Evolutionary conservation across 345 rosid genomes (phyloP).

Genomic region (Moricandia arvensis): DNA sequence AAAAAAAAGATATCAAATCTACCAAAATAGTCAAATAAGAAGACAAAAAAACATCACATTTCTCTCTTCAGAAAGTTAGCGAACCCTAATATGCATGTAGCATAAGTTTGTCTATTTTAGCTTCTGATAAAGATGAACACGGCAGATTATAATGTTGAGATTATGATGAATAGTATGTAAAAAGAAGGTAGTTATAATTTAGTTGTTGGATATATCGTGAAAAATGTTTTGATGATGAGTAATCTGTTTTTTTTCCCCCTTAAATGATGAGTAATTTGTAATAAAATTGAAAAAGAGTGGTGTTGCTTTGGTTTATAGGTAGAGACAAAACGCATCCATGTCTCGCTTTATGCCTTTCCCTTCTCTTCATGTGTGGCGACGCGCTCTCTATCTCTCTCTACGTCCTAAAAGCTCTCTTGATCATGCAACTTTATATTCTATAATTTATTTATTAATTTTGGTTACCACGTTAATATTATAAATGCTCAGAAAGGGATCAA

Average conservation of each 20-base stretch:
- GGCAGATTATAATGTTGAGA: not conserved
- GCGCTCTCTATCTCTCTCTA: slow-evolving; percentile 26
- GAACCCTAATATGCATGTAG: not conserved
- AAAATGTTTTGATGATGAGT: not conserved
- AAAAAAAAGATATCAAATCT: no score
- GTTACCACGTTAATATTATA: slow-evolving; percentile 2
- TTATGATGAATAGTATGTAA: not conserved
- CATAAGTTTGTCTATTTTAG: no score
- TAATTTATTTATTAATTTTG: not conserved
- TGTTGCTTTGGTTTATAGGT: slow-evolving; percentile 26
- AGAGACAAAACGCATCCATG: slow-evolving; percentile 39
- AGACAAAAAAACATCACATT: not conserved
- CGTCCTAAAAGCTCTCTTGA: slow-evolving; percentile 35
- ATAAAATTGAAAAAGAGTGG: slow-evolving; percentile 22
- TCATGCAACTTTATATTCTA: slow-evolving; percentile 25
- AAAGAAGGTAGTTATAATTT: no score
- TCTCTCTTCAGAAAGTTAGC: not conserved
- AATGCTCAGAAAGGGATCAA: slow-evolving; percentile 36
- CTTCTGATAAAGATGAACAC: no score
- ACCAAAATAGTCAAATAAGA: no score
- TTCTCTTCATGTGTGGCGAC: slow-evolving; percentile 33
- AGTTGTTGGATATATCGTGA: not conserved
- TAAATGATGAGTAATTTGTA: slow-evolving; percentile 5
- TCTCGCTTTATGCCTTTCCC: slow-evolving; percentile 13
- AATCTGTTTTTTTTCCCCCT: no score